These are phyloP conservation scores for Moesziomyces sp. DNA, from an alignment of 1,284 basidiomycete genomes.

Conservation along the genomic window DNA sequence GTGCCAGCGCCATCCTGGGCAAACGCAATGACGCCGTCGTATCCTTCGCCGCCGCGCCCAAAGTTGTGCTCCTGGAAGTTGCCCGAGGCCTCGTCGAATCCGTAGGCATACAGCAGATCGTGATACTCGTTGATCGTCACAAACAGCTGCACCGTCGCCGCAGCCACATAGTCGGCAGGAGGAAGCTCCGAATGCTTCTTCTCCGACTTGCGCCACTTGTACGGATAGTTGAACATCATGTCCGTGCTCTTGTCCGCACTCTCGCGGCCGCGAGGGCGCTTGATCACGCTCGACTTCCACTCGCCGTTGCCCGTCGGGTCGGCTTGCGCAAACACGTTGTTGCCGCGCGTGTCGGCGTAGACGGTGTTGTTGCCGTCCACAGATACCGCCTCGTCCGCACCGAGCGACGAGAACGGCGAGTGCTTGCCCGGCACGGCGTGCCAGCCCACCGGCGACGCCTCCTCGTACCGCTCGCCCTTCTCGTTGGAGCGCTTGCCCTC, in stretches of 20 bases:
- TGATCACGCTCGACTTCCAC: conserved; percentile 36
- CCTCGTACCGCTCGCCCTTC: conserved; percentile 37
- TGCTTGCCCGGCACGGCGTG: conserved; percentile 51
- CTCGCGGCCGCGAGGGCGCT: conserved; percentile 44
- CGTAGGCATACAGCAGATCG: conserved; percentile 70
- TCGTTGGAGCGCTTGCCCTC: conserved; percentile 56
- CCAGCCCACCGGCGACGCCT: conserved; percentile 55
- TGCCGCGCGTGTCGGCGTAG: conserved; percentile 57
- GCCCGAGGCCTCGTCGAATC: conserved; percentile 88
- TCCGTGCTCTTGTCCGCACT: conserved; percentile 46
- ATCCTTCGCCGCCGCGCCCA: conserved; percentile 83
- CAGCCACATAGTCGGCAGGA: conserved; percentile 49
- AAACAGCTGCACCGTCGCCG: conserved; percentile 54
- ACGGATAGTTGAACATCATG: conserved; percentile 58
- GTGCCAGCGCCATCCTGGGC: conserved; percentile 91
- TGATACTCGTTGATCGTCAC: conserved; percentile 60
- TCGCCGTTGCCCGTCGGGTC: conserved; percentile 50
- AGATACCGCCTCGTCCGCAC: conserved; percentile 16
- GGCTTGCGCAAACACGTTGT: conserved; percentile 59
- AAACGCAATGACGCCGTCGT: conserved; percentile 91
- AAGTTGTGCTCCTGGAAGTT: conserved; percentile 99
- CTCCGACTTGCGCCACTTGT: conserved; percentile 58
- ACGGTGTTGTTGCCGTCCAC: conserved; percentile 38
- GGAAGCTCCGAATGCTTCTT: conserved; percentile 48
- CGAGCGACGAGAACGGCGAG: conserved; percentile 35